Conservation (phyloP, 805 yeast species). For the Yueomyces sp. region DNA sequence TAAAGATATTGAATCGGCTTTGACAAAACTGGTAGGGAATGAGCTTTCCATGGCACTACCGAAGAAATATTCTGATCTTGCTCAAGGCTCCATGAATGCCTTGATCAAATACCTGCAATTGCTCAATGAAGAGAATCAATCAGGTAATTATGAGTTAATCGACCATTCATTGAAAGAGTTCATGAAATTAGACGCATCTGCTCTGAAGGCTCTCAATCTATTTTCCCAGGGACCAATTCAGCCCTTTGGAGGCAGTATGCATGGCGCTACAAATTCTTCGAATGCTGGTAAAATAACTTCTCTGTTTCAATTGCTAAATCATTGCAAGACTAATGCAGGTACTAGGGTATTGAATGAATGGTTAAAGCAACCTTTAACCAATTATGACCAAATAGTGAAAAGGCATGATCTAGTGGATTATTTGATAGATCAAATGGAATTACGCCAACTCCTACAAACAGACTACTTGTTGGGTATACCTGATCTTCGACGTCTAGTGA, state of each 20-base stretch:
- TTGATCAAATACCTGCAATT: conserved; percentile 56
- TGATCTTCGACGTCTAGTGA: conserved; percentile 63
- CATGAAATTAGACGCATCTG: conserved; percentile 86
- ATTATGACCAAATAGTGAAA: conserved; percentile 39
- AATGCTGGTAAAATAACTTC: conserved; percentile 35
- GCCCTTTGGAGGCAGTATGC: conserved; percentile 8
- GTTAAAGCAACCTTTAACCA: conserved; percentile 90
- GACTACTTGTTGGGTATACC: conserved; percentile 65
- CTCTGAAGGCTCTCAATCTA: conserved; percentile 74
- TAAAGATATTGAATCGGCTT: conserved; percentile 66
- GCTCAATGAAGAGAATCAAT: conserved; percentile 39
- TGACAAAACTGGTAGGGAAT: conserved; percentile 53
- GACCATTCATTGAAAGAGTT: conserved; percentile 63
- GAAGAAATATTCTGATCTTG: conserved; percentile 13
- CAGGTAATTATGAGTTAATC: conserved; percentile 42
- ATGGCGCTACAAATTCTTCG: conserved; percentile 3
- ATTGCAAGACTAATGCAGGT: conserved; percentile 86
- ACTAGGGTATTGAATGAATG: conserved; percentile 78
- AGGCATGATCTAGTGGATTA: conserved; percentile 69
- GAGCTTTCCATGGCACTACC: conserved; percentile 25
- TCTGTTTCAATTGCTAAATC: conserved; percentile 71
- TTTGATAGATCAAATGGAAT: conserved; percentile 53
- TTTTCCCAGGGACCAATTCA: conserved; percentile 40
- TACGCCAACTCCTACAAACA: conserved; percentile 52
- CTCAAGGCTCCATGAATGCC: conserved; percentile 31